These are phyloP conservation scores for Symbiodinium pilosum DNA, from an alignment of 73 alveolate genomes.

Conservation along the genomic window DNA sequence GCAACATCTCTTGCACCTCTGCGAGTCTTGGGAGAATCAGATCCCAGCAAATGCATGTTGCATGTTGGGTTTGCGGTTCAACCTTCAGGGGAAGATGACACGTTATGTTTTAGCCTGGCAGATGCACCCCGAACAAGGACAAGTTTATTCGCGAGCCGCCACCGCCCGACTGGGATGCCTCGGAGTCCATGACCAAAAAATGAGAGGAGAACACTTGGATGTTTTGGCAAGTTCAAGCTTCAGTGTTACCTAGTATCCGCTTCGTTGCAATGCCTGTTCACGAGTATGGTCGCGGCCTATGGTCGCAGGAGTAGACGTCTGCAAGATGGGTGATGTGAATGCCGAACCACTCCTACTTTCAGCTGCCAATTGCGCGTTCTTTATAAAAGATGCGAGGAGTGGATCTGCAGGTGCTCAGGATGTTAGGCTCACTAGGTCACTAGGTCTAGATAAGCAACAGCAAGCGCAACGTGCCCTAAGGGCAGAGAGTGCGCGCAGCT, in stretches of 20 bases:
- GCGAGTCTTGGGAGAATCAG: not conserved
- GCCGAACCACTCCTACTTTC: too few species aligned
- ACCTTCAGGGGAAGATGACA: too few species aligned
- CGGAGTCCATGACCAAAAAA: constrained; percentile 77
- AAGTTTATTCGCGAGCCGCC: constrained; percentile 75
- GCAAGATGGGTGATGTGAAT: too few species aligned
- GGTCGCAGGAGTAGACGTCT: too few species aligned
- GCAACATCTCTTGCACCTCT: constrained; percentile 51
- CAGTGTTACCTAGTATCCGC: too few species aligned
- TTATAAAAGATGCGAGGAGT: not conserved
- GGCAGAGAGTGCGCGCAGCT: not conserved
- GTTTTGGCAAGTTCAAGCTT: too few species aligned
- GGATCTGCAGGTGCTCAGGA: not conserved
- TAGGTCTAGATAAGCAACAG: not conserved
- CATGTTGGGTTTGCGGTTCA: not conserved
- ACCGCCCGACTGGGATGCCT: constrained; percentile 84
- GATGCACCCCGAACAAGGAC: constrained; percentile 2
- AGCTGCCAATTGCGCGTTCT: too few species aligned
- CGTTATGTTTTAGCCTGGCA: not conserved
- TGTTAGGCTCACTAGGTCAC: not conserved
- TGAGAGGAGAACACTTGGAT: constrained; percentile 8
- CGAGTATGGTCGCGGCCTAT: too few species aligned
- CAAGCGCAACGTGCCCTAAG: not conserved
- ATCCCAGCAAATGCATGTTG: not conserved
- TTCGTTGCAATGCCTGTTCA: too few species aligned